A percentile compares a stretch with the other conserved stretches of the same genome.
These are phyloP conservation scores for Rhizophagus sp. DNA, from an alignment of 192 early-diverging fungal genomes.

Conservation along the genomic window DNA sequence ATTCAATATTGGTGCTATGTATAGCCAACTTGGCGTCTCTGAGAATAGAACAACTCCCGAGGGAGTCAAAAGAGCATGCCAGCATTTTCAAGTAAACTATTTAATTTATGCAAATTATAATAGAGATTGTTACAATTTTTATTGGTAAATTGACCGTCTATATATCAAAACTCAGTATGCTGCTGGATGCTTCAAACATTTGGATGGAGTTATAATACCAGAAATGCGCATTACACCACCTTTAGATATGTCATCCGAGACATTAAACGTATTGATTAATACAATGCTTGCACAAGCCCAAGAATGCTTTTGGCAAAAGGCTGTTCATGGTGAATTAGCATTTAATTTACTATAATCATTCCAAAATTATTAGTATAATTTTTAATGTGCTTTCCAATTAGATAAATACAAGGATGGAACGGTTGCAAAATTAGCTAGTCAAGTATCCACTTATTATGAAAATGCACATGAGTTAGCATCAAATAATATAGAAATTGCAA, in stretches of 20 bases:
- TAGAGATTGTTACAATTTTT: not conserved
- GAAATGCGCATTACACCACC: slow-evolving; percentile 68
- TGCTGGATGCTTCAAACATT: slow-evolving; percentile 73
- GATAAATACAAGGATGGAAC: slow-evolving; percentile 79
- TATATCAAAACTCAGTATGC: slow-evolving; percentile 54
- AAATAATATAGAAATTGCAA: slow-evolving; percentile 40
- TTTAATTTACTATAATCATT: not conserved
- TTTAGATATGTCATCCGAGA: slow-evolving; percentile 66
- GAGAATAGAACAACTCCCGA: slow-evolving; percentile 73
- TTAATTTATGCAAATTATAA: not conserved
- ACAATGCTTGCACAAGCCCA: slow-evolving; percentile 95
- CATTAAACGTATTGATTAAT: slow-evolving; percentile 67
- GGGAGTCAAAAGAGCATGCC: slow-evolving; percentile 74
- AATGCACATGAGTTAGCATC: slow-evolving; percentile 64
- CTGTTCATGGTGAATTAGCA: slow-evolving; percentile 53
- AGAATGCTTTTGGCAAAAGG: slow-evolving; percentile 90
- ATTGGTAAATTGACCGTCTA: not conserved
- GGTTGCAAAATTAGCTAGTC: slow-evolving; percentile 73
- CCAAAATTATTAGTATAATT: not conserved
- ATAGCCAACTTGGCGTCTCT: slow-evolving; percentile 74
- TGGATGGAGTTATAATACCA: slow-evolving; percentile 58
- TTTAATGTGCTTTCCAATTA: slow-evolving; percentile 17
- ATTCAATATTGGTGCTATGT: slow-evolving; percentile 85
- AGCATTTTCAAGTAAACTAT: slow-evolving; percentile 69
- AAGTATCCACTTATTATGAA: slow-evolving; percentile 76